Base-by-base conservation (phyloP, 768 basidiomycete genomes). In the Agrocybe praecox region DNA sequence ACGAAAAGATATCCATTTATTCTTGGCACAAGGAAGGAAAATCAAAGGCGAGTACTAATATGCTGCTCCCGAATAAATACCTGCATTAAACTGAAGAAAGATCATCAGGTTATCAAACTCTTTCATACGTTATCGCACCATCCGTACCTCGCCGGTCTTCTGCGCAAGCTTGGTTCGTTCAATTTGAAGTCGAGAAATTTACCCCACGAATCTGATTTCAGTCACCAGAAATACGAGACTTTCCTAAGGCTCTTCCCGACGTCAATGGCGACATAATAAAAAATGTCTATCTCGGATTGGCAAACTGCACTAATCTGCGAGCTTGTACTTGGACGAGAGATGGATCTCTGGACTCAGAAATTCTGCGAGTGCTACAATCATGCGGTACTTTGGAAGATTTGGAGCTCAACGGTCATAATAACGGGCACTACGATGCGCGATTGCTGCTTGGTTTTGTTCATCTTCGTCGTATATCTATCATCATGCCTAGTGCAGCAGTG, bases 321-420 rank as follows among this genome's bases (percentile, higher is more conserved):
- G 76, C 83, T 6, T 92, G 88, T 64, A 83, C 84, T 5, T 94
- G 90, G 90, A 93, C 92, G 10, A 82, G 91, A 43, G 88, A 92
- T 60, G 88, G 90, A 3, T 86, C 92, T 4, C 70, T 93, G 19
- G 83, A 76, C 40, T 81, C 86, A 5, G 71, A 74, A 0, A 80
- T 90, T 32, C 75, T 94, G 9, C 60, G 74, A n/a, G 80, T 82
- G 17, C 71, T 93, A 6, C 69, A 69, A 6, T 46, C 65, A 11
- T 80, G 76, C 18, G 61, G 66, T 1, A 61, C 72, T 1, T 72
- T 93, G 8, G 63, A 70, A 24, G 84, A 85, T 48, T 71, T 93
- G 2, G 88, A 90, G 65, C 80, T 94, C 42, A 94, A 93, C 53
- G 91, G 90, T 1, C 78, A 84, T 51, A 76, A 77, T 61, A 76